Evolutionary conservation across 208 protist species (phyloP).

Genomic region (Leishmania tropica): DNA sequence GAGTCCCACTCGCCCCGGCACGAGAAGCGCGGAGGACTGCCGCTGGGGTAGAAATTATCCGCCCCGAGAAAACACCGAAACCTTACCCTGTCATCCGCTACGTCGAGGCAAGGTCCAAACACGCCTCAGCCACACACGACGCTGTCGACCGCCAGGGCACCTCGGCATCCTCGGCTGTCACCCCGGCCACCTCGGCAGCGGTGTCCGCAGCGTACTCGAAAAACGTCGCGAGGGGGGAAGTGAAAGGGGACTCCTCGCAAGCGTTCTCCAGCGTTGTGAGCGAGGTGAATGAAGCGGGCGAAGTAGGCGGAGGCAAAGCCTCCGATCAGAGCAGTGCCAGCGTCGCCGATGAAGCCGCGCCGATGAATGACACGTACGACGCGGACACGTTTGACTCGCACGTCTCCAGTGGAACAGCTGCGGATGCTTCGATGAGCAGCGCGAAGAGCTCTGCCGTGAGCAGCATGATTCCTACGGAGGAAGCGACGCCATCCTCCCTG

Average conservation of each 20-base stretch:
- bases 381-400: slow-evolving; percentile 15
- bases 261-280: background rate
- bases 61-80: slow-evolving; percentile 38
- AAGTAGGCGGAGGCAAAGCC: background rate
- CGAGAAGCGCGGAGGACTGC: slow-evolving; percentile 12
- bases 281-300: background rate
- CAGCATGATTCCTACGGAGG: background rate
- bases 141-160: background rate
- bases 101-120: slow-evolving; percentile 25
- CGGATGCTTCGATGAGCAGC: background rate
- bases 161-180: background rate
- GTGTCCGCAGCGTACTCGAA: background rate
- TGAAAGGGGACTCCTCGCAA: slow-evolving; percentile 5
- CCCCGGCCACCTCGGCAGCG: background rate
- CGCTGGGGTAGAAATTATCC: slow-evolving; percentile 35
- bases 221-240: background rate
- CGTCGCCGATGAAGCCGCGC: background rate
- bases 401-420: background rate
- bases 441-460: background rate
- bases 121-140: background rate
- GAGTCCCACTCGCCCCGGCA: background rate
- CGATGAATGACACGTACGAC: slow-evolving; percentile 8
- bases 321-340: background rate
- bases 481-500: background rate
- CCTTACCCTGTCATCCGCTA: slow-evolving; percentile 58